Conservation (phyloP, 805 yeast species). For the Cyberlindnera samutprakarnensis region DNA sequence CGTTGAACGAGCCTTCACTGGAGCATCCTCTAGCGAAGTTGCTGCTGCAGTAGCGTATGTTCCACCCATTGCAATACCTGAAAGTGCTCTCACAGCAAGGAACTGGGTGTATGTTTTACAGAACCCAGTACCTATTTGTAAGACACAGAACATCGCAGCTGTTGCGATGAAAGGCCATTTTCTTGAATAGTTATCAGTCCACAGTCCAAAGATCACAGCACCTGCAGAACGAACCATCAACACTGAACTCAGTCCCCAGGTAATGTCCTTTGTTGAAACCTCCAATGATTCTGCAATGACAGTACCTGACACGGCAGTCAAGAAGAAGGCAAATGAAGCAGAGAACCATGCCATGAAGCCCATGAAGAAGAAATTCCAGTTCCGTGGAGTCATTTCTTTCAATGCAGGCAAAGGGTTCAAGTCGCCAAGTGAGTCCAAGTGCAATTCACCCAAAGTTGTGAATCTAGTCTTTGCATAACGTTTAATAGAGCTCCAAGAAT, state of each 20-base stretch:
- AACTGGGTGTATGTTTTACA: slow-evolving; percentile 48
- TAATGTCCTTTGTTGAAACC: slow-evolving; percentile 39
- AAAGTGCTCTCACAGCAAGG: slow-evolving; percentile 53
- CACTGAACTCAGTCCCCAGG: slow-evolving; percentile 70
- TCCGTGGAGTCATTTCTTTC: slow-evolving; percentile 27
- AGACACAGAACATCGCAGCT: slow-evolving; percentile 39
- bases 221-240: slow-evolving; percentile 69
- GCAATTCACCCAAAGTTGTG: slow-evolving; percentile 8
- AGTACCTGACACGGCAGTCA: slow-evolving; percentile 48
- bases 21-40: slow-evolving; percentile 53
- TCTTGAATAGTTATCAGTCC: slow-evolving; percentile 57
- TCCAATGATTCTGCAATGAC: slow-evolving; percentile 43
- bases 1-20: slow-evolving; percentile 51
- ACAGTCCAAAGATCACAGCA: slow-evolving; percentile 55
- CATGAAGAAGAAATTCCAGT: slow-evolving; percentile 52
- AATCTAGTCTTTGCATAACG: neutral
- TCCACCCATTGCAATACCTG: slow-evolving; percentile 52
- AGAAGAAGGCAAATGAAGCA: slow-evolving; percentile 67
- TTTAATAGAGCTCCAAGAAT: neutral
- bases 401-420: slow-evolving; percentile 39
- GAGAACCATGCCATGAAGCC: slow-evolving; percentile 64
- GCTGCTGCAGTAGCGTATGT: slow-evolving; percentile 37
- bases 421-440: slow-evolving; percentile 13
- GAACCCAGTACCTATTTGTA: slow-evolving; percentile 61
- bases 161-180: slow-evolving; percentile 59